Conservation (phyloP, 495 filamentous ascomycete species). For the Evansstolkia leycettana region DNA sequence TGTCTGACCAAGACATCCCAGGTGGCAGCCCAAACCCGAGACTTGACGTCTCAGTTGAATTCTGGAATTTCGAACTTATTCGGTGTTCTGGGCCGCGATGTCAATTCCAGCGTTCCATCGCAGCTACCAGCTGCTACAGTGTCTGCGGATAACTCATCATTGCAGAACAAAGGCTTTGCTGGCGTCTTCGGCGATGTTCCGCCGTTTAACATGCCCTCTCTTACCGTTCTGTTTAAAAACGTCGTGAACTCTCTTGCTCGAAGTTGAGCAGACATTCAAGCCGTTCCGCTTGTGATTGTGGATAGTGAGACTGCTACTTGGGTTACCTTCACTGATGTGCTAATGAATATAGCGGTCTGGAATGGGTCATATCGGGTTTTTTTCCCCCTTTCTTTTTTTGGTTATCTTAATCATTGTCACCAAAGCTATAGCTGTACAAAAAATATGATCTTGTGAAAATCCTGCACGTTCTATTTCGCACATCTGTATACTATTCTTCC, state of each 20-base stretch:
- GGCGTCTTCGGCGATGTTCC: conserved; percentile 63
- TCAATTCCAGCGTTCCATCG: conserved; percentile 6
- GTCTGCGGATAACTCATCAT: conserved; percentile 35
- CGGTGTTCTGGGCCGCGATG: conserved; percentile 7
- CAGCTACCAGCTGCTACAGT: conserved; percentile 15
- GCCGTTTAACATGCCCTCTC: conserved; percentile 63
- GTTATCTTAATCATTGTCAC: no score
- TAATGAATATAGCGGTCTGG: no score
- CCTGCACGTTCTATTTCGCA: no score
- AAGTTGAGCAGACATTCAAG: no score
- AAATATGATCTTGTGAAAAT: no score
- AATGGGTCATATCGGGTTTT: no score
- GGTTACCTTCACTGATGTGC: no score
- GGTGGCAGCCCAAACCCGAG: conserved; percentile 34
- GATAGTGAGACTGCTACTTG: no score
- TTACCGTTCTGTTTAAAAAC: conserved; percentile 65
- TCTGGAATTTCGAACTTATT: conserved; percentile 40
- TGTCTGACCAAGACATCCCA: conserved; percentile 42
- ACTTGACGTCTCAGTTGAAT: conserved; percentile 27
- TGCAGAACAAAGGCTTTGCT: conserved; percentile 53
- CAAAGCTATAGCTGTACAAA: no score
- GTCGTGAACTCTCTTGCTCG: conserved; percentile 38
- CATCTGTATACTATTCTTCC: no score
- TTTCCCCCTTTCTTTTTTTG: no score
- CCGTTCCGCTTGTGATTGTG: no score